These are phyloP conservation scores for Phytophthora hybrid DNA, from an alignment of 352 stramenopile species.

Conservation along the genomic window DNA sequence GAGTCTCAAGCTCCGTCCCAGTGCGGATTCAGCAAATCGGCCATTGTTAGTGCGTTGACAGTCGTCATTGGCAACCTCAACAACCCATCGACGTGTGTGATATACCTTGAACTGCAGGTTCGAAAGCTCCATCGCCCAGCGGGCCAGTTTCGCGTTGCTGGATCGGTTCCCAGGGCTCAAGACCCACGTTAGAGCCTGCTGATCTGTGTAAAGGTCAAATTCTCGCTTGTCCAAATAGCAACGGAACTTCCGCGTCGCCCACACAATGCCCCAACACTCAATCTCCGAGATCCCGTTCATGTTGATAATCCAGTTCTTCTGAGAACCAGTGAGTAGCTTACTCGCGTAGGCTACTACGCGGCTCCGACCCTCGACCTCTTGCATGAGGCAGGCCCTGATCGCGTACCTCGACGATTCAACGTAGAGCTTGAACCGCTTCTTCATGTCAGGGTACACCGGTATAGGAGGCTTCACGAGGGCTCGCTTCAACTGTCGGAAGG, in stretches of 20 bases:
- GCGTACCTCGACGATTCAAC: conserved; percentile 5
- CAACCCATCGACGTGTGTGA: conserved; percentile 13
- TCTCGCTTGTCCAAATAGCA: no score
- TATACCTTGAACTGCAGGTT: conserved; percentile 13
- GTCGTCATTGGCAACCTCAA: neutral
- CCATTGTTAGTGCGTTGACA: neutral
- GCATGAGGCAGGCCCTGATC: conserved; percentile 6
- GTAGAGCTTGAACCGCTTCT: conserved; percentile 6
- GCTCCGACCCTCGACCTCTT: neutral
- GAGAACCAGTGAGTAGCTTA: no score
- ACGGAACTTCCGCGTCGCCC: no score
- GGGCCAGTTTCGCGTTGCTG: conserved; percentile 8
- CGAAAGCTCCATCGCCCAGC: conserved; percentile 7
- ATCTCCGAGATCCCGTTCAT: no score
- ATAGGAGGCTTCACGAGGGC: neutral
- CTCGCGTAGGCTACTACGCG: neutral
- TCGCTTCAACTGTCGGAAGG: conserved; percentile 6
- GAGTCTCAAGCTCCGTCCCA: neutral
- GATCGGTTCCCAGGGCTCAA: no score
- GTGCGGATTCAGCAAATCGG: neutral
- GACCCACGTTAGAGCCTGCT: no score
- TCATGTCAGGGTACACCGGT: conserved; percentile 1
- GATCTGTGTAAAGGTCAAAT: no score
- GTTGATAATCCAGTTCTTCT: no score
- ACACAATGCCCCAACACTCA: no score